phyloP scores from a whole-genome alignment of 2,329 filamentous ascomycete genomes.

The Alternaria brassicae region DNA sequence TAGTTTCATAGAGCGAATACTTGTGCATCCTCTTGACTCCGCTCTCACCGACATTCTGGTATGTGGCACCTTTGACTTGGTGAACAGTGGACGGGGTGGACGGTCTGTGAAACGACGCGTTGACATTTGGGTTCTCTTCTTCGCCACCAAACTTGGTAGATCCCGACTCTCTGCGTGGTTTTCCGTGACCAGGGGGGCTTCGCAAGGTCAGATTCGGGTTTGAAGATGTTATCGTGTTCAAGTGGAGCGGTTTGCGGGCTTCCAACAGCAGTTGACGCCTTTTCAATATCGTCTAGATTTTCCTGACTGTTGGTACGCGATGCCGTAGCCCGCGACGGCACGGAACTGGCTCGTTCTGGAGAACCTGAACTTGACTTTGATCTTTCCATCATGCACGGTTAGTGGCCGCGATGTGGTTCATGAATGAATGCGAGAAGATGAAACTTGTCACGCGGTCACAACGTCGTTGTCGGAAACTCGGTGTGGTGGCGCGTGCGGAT shows the following conservation, averaged over 20 bases:
- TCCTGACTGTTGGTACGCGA: constrained; percentile 39
- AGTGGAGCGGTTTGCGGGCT: constrained; percentile 34
- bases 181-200: constrained; percentile 36
- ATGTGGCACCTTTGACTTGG: constrained; percentile 48
- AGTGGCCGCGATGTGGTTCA: neutral
- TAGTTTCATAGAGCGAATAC: constrained; percentile 97
- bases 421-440: neutral
- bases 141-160: constrained; percentile 50
- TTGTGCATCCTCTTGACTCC: constrained; percentile 77
- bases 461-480: neutral
- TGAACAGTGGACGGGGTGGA: constrained; percentile 50
- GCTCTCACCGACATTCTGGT: constrained; percentile 53
- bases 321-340: constrained; percentile 30
- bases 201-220: constrained; percentile 42
- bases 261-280: constrained; percentile 32
- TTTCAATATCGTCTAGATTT: constrained; percentile 37
- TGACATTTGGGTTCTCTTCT: constrained; percentile 51
- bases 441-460: constrained; percentile 9
- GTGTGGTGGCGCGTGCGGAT: constrained; percentile 4
- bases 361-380: constrained; percentile 29
- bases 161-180: constrained; percentile 39
- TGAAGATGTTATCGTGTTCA: constrained; percentile 35
- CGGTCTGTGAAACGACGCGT: constrained; percentile 49
- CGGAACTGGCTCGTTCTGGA: constrained; percentile 35
- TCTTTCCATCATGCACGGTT: constrained; percentile 28